Evolutionary conservation across 805 yeast species (phyloP).

Genomic region (Dipodascus geniculatus): DNA sequence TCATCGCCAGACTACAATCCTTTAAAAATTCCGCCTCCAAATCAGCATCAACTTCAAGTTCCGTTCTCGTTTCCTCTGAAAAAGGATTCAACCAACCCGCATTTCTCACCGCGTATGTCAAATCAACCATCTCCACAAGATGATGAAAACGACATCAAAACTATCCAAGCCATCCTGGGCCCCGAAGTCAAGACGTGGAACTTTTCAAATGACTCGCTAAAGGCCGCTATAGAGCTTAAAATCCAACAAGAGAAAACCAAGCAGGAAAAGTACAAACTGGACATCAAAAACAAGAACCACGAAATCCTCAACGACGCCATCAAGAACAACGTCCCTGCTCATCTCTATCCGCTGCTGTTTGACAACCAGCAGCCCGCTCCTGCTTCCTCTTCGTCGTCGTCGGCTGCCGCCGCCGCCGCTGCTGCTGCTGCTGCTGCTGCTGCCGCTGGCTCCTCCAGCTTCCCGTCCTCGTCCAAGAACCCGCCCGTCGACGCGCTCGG

Average conservation of each 20-base stretch:
- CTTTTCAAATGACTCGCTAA: constrained; percentile 43
- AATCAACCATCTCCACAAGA: constrained; percentile 2
- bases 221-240: constrained; percentile 46
- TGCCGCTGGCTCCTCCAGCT: not conserved
- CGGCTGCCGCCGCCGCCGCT: constrained; percentile 12
- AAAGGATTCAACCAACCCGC: not conserved
- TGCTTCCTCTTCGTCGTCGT: constrained; percentile 4
- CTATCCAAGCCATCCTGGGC: constrained; percentile 34
- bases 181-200: constrained; percentile 42
- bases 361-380: constrained; percentile 20
- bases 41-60: not conserved
- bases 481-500: constrained; percentile 6
- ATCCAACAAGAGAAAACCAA: constrained; percentile 72
- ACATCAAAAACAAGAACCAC: constrained; percentile 45
- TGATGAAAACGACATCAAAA: constrained; percentile 5
- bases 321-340: constrained; percentile 49
- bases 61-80: not conserved
- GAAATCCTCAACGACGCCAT: constrained; percentile 53
- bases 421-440: constrained; percentile 13
- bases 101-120: not conserved
- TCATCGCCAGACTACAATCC: not conserved
- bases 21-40: not conserved
- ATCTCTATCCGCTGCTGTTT: constrained; percentile 51
- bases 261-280: constrained; percentile 64
- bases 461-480: constrained; percentile 1